Evolutionary conservation across 2,329 filamentous ascomycete genomes (phyloP), one percentile per base, ranked within the genome.

Genomic region (Hortaea sp.): DNA sequence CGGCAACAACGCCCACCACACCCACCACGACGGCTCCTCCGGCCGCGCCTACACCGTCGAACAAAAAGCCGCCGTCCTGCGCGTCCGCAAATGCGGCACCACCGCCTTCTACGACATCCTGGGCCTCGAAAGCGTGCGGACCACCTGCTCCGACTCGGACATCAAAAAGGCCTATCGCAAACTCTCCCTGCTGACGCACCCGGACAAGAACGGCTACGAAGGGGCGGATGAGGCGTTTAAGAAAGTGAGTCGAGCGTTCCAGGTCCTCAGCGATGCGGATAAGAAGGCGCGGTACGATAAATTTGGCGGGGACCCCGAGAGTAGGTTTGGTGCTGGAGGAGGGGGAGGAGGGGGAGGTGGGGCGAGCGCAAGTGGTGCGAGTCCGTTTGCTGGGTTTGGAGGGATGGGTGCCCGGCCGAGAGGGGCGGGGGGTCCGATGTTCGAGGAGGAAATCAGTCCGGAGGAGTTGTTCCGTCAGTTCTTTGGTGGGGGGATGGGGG

Each of bases 91-190:
- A 71, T 98, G 92, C 70, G 74, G 77, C 35, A 72, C 85, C 20
- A 95, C 88, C 4, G 87, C 87, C 12, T 98, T 94, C 68, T 98
- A 98, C 72, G 92, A 97, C 65, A 97, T 98, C 57, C 71, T 98
- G 30, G 82, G 81, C 20, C 69, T 95, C 42, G 77, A 83, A 57
- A 73, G 74, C 52, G 72, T 82, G 35, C 76, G 76, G 57, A 70
- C 75, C 47, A 78, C 81, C 13, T 83, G 79, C 59, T 80, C 80
- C 42, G 90, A 97, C 57, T 68, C 74, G 51, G 90, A 97, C 61
- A 88, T 98, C 64, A 98, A 97, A 68, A 97, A 97, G 73, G 90
- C 92, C 5, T 98, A 98, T 70, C 80, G 90, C 62, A 97, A 95
- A 70, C 77, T 94, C 64, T 92, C 85, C 63, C 72, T 98, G 60